phyloP scores from a whole-genome alignment of 2,329 filamentous ascomycete genomes.

The Graphilbum sp. region DNA sequence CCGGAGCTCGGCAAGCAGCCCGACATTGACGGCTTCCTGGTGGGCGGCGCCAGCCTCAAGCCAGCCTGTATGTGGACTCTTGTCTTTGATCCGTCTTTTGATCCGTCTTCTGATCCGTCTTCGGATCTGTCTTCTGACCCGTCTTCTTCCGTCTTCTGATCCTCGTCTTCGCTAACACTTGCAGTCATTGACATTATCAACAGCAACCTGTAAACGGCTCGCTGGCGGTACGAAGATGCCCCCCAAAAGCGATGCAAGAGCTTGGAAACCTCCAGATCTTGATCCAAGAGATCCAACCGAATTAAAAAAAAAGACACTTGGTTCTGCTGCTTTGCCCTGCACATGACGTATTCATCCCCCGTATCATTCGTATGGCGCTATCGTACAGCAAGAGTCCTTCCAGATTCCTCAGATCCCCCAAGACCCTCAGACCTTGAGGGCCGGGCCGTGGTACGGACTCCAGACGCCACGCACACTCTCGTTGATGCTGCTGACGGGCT shows the following conservation, averaged over 20 bases:
- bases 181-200: slow-evolving; percentile 45
- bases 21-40: slow-evolving; percentile 96
- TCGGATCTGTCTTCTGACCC: neutral
- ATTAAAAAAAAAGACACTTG: too few relatives aligned
- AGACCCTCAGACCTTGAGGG: slow-evolving; percentile 38
- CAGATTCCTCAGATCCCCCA: too few relatives aligned
- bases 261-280: too few relatives aligned
- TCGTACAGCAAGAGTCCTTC: too few relatives aligned
- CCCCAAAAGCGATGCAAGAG: too few relatives aligned
- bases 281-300: too few relatives aligned
- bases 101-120: neutral
- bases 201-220: slow-evolving; percentile 28
- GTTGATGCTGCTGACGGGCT: slow-evolving; percentile 47
- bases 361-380: too few relatives aligned
- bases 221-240: too few relatives aligned
- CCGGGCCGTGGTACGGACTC: slow-evolving; percentile 52
- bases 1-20: slow-evolving; percentile 76
- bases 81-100: neutral
- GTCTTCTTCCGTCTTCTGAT: neutral
- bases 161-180: neutral
- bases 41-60: slow-evolving; percentile 92
- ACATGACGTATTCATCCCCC: too few relatives aligned
- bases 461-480: slow-evolving; percentile 53
- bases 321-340: too few relatives aligned
- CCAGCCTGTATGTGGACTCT: slow-evolving; percentile 82